These are phyloP conservation scores for Solanum hybrid DNA, from an alignment of 305 asterid genomes.

Conservation along the genomic window DNA sequence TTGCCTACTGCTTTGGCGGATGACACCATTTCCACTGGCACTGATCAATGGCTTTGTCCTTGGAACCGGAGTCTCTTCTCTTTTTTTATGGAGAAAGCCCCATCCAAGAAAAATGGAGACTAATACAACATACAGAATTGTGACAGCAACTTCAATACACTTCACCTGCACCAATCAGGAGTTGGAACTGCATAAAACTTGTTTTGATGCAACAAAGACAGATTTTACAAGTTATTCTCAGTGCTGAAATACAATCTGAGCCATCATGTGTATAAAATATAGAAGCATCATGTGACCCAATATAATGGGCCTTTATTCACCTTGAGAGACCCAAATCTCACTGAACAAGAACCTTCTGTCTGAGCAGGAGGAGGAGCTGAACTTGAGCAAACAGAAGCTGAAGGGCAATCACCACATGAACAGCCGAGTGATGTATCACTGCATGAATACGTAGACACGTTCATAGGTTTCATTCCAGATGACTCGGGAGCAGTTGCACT, in stretches of 20 bases:
- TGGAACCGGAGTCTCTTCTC: conserved; percentile 41
- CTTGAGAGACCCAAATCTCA: conserved; percentile 75
- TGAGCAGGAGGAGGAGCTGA: conserved; percentile 60
- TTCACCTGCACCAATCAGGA: conserved; percentile 61
- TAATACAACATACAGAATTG: conserved; percentile 59
- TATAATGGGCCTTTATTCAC: conserved; percentile 33
- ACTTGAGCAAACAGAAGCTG: conserved; percentile 60
- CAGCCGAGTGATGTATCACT: conserved; percentile 93
- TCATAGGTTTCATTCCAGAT: conserved; percentile 87
- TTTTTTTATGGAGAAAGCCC: conserved; percentile 70
- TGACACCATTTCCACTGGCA: conserved; percentile 55
- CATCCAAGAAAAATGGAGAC: conserved; percentile 83
- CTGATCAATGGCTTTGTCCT: conserved; percentile 72
- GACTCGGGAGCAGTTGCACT: conserved; percentile 56
- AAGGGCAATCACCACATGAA: conserved; percentile 99
- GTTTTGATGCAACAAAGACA: background rate
- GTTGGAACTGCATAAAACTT: background rate
- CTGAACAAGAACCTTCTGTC: conserved; percentile 65
- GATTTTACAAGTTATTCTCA: background rate
- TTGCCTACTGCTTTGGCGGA: conserved; percentile 67
- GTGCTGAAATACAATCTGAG: background rate
- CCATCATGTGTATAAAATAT: background rate
- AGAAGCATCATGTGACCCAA: background rate
- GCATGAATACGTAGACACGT: conserved; percentile 74
- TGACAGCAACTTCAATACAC: conserved; percentile 80